Conservation (phyloP, 2,329 filamentous ascomycete genomes). For the Penicillium polonicum region DNA sequence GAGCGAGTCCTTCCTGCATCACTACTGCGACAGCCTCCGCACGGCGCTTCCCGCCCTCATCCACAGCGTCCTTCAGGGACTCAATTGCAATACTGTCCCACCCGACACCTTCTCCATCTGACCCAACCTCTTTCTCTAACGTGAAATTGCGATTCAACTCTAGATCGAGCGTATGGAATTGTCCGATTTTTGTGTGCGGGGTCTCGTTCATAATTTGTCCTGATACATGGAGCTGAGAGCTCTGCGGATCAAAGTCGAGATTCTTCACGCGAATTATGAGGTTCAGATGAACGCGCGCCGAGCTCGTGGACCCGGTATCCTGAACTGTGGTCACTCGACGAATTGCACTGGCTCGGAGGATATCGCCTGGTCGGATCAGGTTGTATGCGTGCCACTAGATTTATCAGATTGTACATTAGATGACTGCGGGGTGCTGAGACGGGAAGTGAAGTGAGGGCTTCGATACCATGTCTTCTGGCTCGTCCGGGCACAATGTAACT, state of each 20-base stretch:
- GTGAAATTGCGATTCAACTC: slow-evolving; percentile 87
- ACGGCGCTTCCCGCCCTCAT: slow-evolving; percentile 65
- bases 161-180: slow-evolving; percentile 73
- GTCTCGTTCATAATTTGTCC: slow-evolving; percentile 67
- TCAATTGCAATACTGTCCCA: slow-evolving; percentile 90
- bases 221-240: slow-evolving; percentile 66
- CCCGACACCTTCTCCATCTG: slow-evolving; percentile 49
- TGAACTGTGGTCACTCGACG: slow-evolving; percentile 63
- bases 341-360: slow-evolving; percentile 64
- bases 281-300: slow-evolving; percentile 62
- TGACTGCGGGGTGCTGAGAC: not conserved
- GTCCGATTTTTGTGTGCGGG: slow-evolving; percentile 64
- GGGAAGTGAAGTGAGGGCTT: not conserved
- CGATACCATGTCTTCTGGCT: slow-evolving; percentile 71
- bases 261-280: slow-evolving; percentile 65
- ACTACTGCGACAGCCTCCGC: slow-evolving; percentile 86
- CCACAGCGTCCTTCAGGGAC: slow-evolving; percentile 74
- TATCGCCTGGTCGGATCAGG: slow-evolving; percentile 64
- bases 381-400: slow-evolving; percentile 72
- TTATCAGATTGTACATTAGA: slow-evolving; percentile 6
- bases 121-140: slow-evolving; percentile 70
- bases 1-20: slow-evolving; percentile 71
- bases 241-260: slow-evolving; percentile 68
- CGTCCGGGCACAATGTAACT: slow-evolving; percentile 67
- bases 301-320: slow-evolving; percentile 60